Evolutionary conservation across 2,329 filamentous ascomycete species (phyloP).

Genomic region (Xylariaceae sp.): DNA sequence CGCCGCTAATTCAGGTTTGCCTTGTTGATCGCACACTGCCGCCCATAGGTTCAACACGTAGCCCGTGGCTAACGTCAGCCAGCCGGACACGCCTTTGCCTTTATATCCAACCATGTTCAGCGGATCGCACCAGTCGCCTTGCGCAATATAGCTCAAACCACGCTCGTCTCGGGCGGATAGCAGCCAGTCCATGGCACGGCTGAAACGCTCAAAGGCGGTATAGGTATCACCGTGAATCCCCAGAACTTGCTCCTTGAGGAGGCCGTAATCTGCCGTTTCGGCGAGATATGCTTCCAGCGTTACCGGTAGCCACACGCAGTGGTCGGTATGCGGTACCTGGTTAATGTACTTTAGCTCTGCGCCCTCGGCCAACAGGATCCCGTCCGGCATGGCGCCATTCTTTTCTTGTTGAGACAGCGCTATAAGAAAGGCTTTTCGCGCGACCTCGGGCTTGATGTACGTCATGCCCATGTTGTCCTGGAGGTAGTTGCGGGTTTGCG

Average conservation of each 20-base stretch:
- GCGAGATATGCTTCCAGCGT: constrained; percentile 57
- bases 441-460: constrained; percentile 54
- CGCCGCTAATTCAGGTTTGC: constrained; percentile 43
- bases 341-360: constrained; percentile 64
- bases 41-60: constrained; percentile 58
- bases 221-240: constrained; percentile 47
- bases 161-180: constrained; percentile 53
- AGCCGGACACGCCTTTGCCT: constrained; percentile 59
- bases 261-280: constrained; percentile 56
- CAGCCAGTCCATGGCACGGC: constrained; percentile 61
- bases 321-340: constrained; percentile 62
- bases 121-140: constrained; percentile 63
- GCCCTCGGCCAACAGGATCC: constrained; percentile 55
- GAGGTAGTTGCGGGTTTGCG: constrained; percentile 61
- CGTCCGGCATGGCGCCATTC: constrained; percentile 61
- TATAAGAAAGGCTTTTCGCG: constrained; percentile 51
- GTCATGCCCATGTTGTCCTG: constrained; percentile 66
- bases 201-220: constrained; percentile 58
- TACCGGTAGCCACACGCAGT: constrained; percentile 61
- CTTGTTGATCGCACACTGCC: constrained; percentile 50
- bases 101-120: constrained; percentile 67
- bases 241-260: constrained; percentile 49
- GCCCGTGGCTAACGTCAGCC: constrained; percentile 59
- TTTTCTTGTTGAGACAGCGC: constrained; percentile 57
- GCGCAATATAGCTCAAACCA: constrained; percentile 59